Evolutionary conservation across 495 filamentous ascomycete species (phyloP).

Genomic region (Poronia punctata): DNA sequence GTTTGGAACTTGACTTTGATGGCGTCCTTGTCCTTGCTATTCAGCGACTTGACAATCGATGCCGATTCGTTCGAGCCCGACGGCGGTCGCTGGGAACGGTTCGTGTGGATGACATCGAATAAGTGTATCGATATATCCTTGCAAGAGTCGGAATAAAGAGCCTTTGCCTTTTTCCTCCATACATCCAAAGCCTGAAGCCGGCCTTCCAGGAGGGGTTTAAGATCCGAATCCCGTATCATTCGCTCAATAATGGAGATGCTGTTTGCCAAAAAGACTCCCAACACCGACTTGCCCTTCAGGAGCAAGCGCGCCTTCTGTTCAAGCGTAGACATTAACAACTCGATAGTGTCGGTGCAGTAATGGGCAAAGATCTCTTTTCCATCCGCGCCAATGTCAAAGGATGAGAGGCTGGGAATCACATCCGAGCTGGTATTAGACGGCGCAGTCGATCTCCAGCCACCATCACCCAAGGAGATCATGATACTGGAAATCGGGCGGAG

Average conservation of each 20-base stretch:
- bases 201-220: conserved; percentile 62
- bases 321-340: conserved; percentile 67
- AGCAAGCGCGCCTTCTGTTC: conserved; percentile 67
- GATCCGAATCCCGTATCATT: conserved; percentile 74
- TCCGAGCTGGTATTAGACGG: conserved; percentile 45
- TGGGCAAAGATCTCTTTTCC: conserved; percentile 81
- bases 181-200: conserved; percentile 60
- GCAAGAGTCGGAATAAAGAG: conserved; percentile 81
- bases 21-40: conserved; percentile 83
- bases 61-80: conserved; percentile 62
- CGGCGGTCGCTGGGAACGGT: conserved; percentile 56
- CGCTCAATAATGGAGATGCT: conserved; percentile 79
- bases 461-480: conserved; percentile 84
- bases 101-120: conserved; percentile 89
- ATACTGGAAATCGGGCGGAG: conserved; percentile 81
- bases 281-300: conserved; percentile 67
- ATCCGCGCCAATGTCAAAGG: conserved; percentile 85
- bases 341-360: conserved; percentile 80
- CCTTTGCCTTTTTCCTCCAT: conserved; percentile 80
- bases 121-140: conserved; percentile 77
- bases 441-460: conserved; percentile 66
- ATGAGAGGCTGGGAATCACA: conserved; percentile 62
- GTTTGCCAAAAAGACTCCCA: conserved; percentile 90
- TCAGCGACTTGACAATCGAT: conserved; percentile 72
- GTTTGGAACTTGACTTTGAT: conserved; percentile 90